Evolutionary conservation across 2,329 filamentous ascomycete genomes (phyloP), one percentile per base, ranked within the genome.

Genomic region (Bipolaris oryzae): DNA sequence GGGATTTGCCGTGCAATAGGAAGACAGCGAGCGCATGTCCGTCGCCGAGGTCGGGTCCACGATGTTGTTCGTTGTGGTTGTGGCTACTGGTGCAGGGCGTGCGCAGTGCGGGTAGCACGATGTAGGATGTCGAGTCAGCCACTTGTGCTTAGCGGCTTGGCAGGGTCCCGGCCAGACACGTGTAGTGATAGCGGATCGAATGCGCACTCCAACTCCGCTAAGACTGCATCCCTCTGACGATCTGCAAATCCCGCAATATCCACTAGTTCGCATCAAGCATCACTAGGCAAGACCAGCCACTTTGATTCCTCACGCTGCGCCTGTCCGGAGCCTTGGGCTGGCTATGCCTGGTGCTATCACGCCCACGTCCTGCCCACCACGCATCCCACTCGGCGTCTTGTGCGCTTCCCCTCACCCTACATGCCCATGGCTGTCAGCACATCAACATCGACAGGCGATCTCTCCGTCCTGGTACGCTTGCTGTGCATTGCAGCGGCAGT

Each of bases 371-470:
- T 5, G 79, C 79, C 61, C 80, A 11, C 28, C 28, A 31, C 28
- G 28, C 28, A 11, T 31, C 28, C 28, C 28, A 13, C 28, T 31
- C 28, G 10, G 28, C 28, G 10, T 13, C 28, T 5, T 31, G 3
- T 31, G 28, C 28, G 28, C 28, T 31, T 31, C 28, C 10, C 10
- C 28, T 31, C 13, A 10, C 10, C 10, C 28, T 31, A 31, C 28
- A 3, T 13, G 13, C 79, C 52, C 0, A 65, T 75, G 1, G 76
- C 80, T 2, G 64, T 74, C 51, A 80, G 50, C 0, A 74, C 77
- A 1, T 79, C 79, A 55, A 75, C 80, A 0, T 57, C 53, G 18
- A 81, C 48, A 53, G 79, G 76, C 13, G 80, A 78, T 1, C 78
- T 77, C 1, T 63, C 70, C 0, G 69, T 61, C 5, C 76, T 69